These are phyloP conservation scores for Shiraia bambusicola DNA, from an alignment of 2,329 filamentous ascomycete genomes.

Conservation along the genomic window DNA sequence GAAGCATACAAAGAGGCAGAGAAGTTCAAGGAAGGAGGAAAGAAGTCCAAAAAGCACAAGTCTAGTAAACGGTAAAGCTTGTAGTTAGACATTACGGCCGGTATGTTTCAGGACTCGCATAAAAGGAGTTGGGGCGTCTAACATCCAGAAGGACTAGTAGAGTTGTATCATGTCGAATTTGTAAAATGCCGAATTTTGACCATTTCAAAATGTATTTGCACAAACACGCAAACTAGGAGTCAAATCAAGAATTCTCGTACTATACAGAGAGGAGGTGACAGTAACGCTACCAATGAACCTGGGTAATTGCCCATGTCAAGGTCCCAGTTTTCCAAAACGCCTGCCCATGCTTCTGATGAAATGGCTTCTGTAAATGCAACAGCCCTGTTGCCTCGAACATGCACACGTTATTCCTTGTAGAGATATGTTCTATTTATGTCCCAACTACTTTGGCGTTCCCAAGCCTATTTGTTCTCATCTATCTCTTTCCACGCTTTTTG, in stretches of 20 bases:
- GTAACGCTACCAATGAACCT: too few species aligned
- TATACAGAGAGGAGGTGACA: too few species aligned
- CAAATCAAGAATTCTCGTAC: too few species aligned
- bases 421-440: background rate
- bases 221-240: too few species aligned
- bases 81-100: background rate
- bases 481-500: slow-evolving; percentile 78
- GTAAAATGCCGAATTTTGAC: too few species aligned
- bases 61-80: slow-evolving; percentile 48
- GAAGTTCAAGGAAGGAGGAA: slow-evolving; percentile 37
- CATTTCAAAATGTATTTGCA: too few species aligned
- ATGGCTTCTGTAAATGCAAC: too few species aligned
- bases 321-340: too few species aligned
- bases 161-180: background rate
- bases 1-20: slow-evolving; percentile 48
- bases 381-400: too few species aligned
- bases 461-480: slow-evolving; percentile 61
- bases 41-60: slow-evolving; percentile 39
- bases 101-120: background rate
- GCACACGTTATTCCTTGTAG: too few species aligned
- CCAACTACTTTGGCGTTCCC: background rate
- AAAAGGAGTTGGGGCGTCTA: slow-evolving; percentile 1
- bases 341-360: too few species aligned
- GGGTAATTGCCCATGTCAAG: too few species aligned
- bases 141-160: background rate